Percentiles rank a stretch among this genome's conserved stretches.
phyloP scores from a whole-genome alignment of 169 alveolate genomes.

The Theileria parva region DNA sequence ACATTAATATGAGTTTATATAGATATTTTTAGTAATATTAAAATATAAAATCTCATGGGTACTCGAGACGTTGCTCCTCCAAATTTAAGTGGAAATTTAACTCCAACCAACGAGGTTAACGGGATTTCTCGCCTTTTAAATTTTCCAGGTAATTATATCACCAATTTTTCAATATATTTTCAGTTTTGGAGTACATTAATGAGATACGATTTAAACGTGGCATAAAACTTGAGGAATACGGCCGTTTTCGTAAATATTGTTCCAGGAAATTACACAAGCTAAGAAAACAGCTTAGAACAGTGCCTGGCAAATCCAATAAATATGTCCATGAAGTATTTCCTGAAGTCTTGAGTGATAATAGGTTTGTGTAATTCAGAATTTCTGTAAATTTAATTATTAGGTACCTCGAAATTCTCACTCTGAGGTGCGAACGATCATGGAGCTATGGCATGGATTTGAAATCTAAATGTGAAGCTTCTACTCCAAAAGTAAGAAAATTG shows the following conservation, averaged over 20 bases:
- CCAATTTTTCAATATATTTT: neutral
- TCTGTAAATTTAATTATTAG: conserved; percentile 4
- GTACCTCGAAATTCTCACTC: conserved; percentile 58
- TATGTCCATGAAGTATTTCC: conserved; percentile 57
- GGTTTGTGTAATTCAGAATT: conserved; percentile 19
- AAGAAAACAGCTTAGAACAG: conserved; percentile 44
- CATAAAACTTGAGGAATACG: conserved; percentile 54
- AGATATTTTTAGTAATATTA: neutral
- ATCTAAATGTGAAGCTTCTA: conserved; percentile 57
- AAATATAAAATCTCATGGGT: neutral
- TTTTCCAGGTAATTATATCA: conserved; percentile 41
- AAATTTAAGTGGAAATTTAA: neutral
- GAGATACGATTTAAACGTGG: conserved; percentile 63
- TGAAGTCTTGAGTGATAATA: conserved; percentile 29
- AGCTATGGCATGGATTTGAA: conserved; percentile 58
- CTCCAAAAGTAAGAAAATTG: conserved; percentile 18
- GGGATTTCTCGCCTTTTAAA: neutral
- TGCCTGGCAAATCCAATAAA: conserved; percentile 15
- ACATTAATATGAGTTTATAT: neutral
- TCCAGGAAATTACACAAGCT: conserved; percentile 44
- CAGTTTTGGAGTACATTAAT: conserved; percentile 61
- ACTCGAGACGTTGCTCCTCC: neutral
- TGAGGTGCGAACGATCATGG: conserved; percentile 60
- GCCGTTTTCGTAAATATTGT: conserved; percentile 57
- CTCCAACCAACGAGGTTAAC: neutral